Evolutionary conservation across 2,329 filamentous ascomycete species (phyloP), one percentile per base, ranked within the genome.

Genomic region (Alternaria longipes): DNA sequence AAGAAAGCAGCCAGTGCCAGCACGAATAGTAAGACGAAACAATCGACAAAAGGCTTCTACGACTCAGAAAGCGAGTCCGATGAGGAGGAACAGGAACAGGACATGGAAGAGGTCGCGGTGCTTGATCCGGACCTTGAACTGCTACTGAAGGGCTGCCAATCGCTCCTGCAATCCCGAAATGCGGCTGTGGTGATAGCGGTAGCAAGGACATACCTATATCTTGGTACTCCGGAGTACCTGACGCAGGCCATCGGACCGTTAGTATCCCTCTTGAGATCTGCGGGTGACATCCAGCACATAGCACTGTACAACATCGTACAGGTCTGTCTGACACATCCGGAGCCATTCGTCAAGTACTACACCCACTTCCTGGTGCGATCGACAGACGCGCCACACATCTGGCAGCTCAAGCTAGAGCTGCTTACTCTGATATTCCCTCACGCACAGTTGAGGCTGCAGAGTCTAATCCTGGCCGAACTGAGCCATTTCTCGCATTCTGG

Each of bases 401-500:
- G 93, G 92, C 90, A 91, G 63, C 85, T 98, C 40, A 99, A 99
- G 79, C 84, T 99, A 26, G 96, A 99, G 78, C 83, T 97, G 4
- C 83, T 98, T 56, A 94, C 95, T 0, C 84, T 99, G 62, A 89
- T 98, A 67, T 99, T 98, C 71, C 93, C 94, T 0, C 87, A 97
- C 74, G 90, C 90, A 66, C 89, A 90, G 6, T 78, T 87, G 9
- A 89, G 92, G 60, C 83, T 91, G 60, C 96, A 97, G 78, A 91
- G 91, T 58, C 85, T 99, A 7, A 92, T 98, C 46, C 85, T 99
- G 52, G 94, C 91, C 67, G 95, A 99, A 76, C 85, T 99, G 6
- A 94, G 97, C 73, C 94, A 98, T 80, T 98, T 98, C 16, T 94
- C 97, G 70, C 94, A 97, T 79, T 97, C 97, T 0, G 88, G 90